phyloP scores from a whole-genome alignment of 176 grass and related monocot genomes.

The Canna indica region DNA sequence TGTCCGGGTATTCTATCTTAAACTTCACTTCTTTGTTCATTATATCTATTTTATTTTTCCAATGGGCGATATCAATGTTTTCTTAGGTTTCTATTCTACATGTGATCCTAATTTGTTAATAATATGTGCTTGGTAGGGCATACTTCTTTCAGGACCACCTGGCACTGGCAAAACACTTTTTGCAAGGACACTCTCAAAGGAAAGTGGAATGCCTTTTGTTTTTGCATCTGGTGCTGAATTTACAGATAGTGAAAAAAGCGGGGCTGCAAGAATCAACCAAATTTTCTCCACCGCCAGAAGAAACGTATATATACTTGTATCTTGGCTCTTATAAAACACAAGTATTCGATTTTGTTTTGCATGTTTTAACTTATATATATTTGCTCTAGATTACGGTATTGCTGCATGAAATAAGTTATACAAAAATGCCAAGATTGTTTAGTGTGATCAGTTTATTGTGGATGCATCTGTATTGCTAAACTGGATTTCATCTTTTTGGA shows the following conservation, averaged over 20 bases:
- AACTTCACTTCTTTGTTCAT: background rate
- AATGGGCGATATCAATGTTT: background rate
- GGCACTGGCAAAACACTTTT: slow-evolving; percentile 31
- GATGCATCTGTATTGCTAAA: no score
- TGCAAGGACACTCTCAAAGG: slow-evolving; percentile 25
- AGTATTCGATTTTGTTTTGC: background rate
- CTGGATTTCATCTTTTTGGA: no score
- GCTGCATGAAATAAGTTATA: no score
- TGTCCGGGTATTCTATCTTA: slow-evolving; percentile 23
- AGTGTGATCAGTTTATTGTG: no score
- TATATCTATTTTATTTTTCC: background rate
- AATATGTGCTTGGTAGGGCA: slow-evolving; percentile 9
- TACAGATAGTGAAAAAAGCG: slow-evolving; percentile 31
- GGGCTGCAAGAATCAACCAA: slow-evolving; percentile 28
- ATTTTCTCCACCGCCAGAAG: slow-evolving; percentile 27
- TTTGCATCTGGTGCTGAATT: slow-evolving; percentile 30
- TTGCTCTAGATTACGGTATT: no score
- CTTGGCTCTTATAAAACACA: background rate
- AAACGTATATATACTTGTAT: slow-evolving; percentile 18
- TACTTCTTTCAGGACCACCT: slow-evolving; percentile 26
- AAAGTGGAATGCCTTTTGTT: slow-evolving; percentile 30
- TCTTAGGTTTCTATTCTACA: background rate
- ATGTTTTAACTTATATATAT: no score
- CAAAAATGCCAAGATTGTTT: no score
- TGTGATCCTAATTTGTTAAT: slow-evolving; percentile 1